Conservation (phyloP, 2,329 filamentous ascomycete species). For the Alternaria incomplexa region DNA sequence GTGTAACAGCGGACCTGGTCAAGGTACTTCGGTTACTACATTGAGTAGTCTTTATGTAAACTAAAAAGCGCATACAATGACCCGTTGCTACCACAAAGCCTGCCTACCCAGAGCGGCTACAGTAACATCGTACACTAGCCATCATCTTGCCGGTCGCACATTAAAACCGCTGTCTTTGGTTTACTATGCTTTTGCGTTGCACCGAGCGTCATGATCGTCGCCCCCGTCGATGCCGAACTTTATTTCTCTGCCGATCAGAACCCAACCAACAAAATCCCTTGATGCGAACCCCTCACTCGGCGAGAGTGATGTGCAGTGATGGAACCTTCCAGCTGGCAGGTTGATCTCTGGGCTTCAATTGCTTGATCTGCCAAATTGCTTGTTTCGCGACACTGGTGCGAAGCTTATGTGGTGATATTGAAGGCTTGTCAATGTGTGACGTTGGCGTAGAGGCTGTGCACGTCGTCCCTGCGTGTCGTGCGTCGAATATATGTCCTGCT, state of each 20-base stretch:
- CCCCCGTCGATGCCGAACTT: not conserved
- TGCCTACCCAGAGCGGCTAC: not conserved
- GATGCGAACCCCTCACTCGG: not conserved
- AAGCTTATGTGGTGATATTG: not conserved
- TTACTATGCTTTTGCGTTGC: not conserved
- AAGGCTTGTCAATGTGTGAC: not conserved
- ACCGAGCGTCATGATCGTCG: not conserved
- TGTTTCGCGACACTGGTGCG: not conserved
- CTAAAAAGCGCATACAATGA: not conserved
- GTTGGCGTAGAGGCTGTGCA: not conserved
- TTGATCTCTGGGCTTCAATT: not conserved
- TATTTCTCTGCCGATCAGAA: not conserved
- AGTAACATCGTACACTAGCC: not conserved
- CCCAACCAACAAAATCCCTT: not conserved
- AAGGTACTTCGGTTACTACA: conserved; percentile 80
- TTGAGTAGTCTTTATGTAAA: conserved; percentile 29
- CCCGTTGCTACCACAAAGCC: not conserved
- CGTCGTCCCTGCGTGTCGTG: not conserved
- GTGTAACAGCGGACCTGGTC: conserved; percentile 89
- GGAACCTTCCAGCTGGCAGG: not conserved
- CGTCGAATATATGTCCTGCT: not conserved
- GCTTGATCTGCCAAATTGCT: not conserved
- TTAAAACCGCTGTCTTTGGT: not conserved
- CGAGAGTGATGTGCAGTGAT: not conserved
- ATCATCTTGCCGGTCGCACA: not conserved